These are phyloP conservation scores for Irpex sp. DNA, from an alignment of 1,284 basidiomycete genomes.

Conservation along the genomic window DNA sequence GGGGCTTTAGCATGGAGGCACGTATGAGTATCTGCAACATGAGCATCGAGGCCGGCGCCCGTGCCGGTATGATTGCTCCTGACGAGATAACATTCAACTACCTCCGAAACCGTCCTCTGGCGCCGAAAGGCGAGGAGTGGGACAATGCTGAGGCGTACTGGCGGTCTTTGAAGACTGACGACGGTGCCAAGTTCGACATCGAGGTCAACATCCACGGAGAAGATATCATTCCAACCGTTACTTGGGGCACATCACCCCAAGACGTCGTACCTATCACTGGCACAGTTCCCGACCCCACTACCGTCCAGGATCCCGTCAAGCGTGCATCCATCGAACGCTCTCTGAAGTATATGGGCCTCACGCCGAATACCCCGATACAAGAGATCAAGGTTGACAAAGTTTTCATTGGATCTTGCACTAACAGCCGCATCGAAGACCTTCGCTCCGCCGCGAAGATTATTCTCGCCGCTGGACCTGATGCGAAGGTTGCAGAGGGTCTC, in stretches of 20 bases:
- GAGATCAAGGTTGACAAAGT: constrained; percentile 89
- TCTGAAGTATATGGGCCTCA: constrained; percentile 90
- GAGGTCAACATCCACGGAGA: constrained; percentile 84
- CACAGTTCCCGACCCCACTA: constrained; percentile 77
- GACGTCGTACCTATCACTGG: constrained; percentile 90
- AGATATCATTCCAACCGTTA: constrained; percentile 92
- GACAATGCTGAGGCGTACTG: constrained; percentile 88
- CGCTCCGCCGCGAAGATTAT: constrained; percentile 87
- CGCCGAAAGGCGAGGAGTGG: constrained; percentile 89
- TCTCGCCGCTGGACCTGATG: constrained; percentile 69
- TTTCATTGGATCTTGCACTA: constrained; percentile 97
- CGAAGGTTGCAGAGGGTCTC: constrained; percentile 78
- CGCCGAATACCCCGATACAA: constrained; percentile 81
- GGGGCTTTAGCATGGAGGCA: constrained; percentile 91
- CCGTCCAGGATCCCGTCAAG: constrained; percentile 63
- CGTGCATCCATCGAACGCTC: constrained; percentile 78
- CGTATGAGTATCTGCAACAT: constrained; percentile 98
- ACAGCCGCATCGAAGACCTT: constrained; percentile 94
- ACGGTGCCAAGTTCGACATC: constrained; percentile 87
- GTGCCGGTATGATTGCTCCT: constrained; percentile 94
- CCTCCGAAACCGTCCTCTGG: constrained; percentile 81
- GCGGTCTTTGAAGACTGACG: constrained; percentile 82
- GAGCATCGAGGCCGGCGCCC: constrained; percentile 95
- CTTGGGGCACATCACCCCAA: constrained; percentile 96
- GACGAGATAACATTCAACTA: constrained; percentile 92